Base-by-base conservation (phyloP, 1,284 basidiomycete genomes). In the Ganoderma lucidum region DNA sequence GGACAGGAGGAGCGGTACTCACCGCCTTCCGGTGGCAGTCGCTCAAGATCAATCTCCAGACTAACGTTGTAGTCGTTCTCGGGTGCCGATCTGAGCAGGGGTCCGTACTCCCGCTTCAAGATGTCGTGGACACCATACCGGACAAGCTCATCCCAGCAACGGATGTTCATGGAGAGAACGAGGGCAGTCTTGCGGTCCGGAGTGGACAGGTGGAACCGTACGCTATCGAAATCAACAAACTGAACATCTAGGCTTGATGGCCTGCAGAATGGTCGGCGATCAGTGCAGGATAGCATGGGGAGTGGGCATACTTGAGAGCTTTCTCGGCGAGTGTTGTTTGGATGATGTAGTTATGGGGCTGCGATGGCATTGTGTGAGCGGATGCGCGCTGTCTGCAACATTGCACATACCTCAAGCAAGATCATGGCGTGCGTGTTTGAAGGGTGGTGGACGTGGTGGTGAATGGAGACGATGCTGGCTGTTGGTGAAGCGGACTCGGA, bases 221-320 rank as follows among this genome's bases (percentile, higher is more conserved):
- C 97, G 63, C 96, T 94, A 82, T 99, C 98, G 78, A 96, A 99
- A 83, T 99, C 97, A 66, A 98, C 97, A 76, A 99, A 99, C 70
- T 95, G 91, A 70, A 99, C 93, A 83, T 99, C 98, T 70, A 98
- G 87, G 28, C 94, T 91, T 4, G 92, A 89, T 17, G 97, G 95
- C 79, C 96, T 98, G 80, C 53, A 65, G 48, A 8, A 12, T 8
- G 8, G 6, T 62, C 42, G 44, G 30, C n/a, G 44, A 62, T 61
- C 30, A 69, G 62, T 41, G 48, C 37, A 63, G 28, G 41, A 69
- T n/a, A 48, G 55, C 15, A 66, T 39, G 48, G n/a, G 30, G 62
- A 37, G 82, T 42, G 55, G 23, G 39, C 62, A 65, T 80, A 97
- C 97, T 95, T 97, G 75, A 84, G 83, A 73, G 94, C 90, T 81